Percentiles rank a stretch among this genome's conserved stretches.
phyloP scores from a whole-genome alignment of 1,284 basidiomycete genomes.

The Taiwanofungus camphoratus region DNA sequence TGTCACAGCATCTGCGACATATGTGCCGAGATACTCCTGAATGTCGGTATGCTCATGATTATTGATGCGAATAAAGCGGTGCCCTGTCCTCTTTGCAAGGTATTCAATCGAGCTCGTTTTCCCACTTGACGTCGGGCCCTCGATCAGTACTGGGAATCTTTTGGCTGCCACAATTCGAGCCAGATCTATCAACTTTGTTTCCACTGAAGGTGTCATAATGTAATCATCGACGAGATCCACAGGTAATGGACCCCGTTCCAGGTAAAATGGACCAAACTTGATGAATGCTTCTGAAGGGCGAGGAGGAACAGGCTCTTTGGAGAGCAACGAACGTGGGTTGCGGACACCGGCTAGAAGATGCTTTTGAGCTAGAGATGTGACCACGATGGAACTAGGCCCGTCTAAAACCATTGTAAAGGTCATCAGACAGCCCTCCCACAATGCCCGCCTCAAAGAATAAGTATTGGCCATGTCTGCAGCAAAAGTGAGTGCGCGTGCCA shows the following conservation, averaged over 20 bases:
- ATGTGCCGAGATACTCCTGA: slow-evolving; percentile 97
- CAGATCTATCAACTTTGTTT: slow-evolving; percentile 88
- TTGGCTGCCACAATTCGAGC: slow-evolving; percentile 88
- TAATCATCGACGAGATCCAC: slow-evolving; percentile 73
- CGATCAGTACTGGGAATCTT: slow-evolving; percentile 92
- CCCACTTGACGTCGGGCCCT: slow-evolving; percentile 96
- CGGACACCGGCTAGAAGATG: slow-evolving; percentile 81
- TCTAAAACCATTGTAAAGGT: slow-evolving; percentile 96
- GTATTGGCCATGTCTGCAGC: slow-evolving; percentile 75
- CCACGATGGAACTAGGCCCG: slow-evolving; percentile 62
- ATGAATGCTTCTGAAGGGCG: slow-evolving; percentile 54
- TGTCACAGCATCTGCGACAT: slow-evolving; percentile 87
- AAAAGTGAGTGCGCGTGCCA: slow-evolving; percentile 89
- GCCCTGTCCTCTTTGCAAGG: slow-evolving; percentile 89
- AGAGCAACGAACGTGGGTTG: slow-evolving; percentile 74
- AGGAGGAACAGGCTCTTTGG: slow-evolving; percentile 63
- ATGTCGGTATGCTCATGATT: slow-evolving; percentile 99
- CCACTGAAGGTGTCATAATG: slow-evolving; percentile 95
- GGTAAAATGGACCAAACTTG: slow-evolving; percentile 90
- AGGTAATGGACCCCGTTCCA: slow-evolving; percentile 71
- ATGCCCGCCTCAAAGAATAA: slow-evolving; percentile 80
- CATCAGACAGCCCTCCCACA: slow-evolving; percentile 98
- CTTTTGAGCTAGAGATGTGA: slow-evolving; percentile 67
- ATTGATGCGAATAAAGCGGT: slow-evolving; percentile 97
- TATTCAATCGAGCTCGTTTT: slow-evolving; percentile 98